These are phyloP conservation scores for Ophiorrhiza pumila DNA, from an alignment of 257 asterid species.

Conservation along the genomic window DNA sequence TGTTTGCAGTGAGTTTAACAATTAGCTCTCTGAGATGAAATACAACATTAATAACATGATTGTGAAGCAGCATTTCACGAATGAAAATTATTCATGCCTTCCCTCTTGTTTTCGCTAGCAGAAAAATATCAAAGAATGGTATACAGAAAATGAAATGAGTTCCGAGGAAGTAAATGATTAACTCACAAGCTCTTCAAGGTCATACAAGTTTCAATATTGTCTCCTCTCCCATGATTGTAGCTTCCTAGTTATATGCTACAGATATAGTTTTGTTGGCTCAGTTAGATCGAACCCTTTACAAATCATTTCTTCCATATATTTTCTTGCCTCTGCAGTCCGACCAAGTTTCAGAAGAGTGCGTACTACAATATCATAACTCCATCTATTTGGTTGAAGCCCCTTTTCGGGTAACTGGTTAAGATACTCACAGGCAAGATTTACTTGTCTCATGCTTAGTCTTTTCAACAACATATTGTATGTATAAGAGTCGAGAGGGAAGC, in stretches of 20 bases:
- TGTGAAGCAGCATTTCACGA: background rate
- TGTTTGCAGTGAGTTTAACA: background rate
- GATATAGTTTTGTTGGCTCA: constrained; percentile 30
- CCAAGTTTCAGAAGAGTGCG: constrained; percentile 55
- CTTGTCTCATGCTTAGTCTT: constrained; percentile 41
- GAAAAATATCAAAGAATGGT: background rate
- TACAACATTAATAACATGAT: constrained; percentile 4
- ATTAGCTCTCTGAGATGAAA: background rate
- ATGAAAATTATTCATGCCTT: background rate
- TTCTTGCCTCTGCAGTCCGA: constrained; percentile 53
- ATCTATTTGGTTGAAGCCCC: constrained; percentile 68
- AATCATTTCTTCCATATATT: constrained; percentile 53
- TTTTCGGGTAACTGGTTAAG: constrained; percentile 37
- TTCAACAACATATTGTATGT: constrained; percentile 70
- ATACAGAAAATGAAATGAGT: constrained; percentile 6
- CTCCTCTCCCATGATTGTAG: background rate
- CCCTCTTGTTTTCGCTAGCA: background rate
- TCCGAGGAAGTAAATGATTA: constrained; percentile 10
- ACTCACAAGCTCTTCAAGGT: constrained; percentile 18
- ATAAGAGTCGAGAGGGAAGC: constrained; percentile 54
- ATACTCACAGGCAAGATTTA: constrained; percentile 42
- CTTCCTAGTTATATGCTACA: constrained; percentile 9
- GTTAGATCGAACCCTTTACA: constrained; percentile 42
- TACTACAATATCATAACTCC: constrained; percentile 60
- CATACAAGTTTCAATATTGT: background rate